phyloP scores from a whole-genome alignment of 2,329 filamentous ascomycete species.

The Aspergillus texensis region DNA sequence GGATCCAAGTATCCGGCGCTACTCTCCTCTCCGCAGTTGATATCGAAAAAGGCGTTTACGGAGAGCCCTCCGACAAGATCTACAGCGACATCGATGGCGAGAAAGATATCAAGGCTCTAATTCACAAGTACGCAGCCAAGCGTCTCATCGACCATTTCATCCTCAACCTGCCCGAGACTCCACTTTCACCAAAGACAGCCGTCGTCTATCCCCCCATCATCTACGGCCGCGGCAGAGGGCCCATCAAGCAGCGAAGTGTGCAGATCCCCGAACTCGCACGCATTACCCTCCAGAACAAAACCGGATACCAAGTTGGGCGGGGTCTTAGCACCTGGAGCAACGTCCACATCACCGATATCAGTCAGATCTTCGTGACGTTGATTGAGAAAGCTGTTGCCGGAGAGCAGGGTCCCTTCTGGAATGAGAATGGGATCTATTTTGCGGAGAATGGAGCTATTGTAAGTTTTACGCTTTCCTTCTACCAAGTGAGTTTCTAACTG shows the following conservation, averaged over 20 bases:
- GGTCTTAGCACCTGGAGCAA: conserved; percentile 62
- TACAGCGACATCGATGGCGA: conserved; percentile 42
- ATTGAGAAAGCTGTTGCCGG: conserved; percentile 46
- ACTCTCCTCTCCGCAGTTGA: conserved; percentile 41
- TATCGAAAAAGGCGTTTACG: conserved; percentile 33
- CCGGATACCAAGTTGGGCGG: conserved; percentile 55
- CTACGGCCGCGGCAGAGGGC: conserved; percentile 55
- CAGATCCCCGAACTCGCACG: conserved; percentile 52
- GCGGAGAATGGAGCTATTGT: conserved; percentile 28
- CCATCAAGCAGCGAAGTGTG: conserved; percentile 53
- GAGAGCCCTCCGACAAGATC: conserved; percentile 31
- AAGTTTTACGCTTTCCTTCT: conserved; percentile 6
- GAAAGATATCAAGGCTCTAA: conserved; percentile 31
- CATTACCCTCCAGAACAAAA: conserved; percentile 47
- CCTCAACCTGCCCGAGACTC: conserved; percentile 46
- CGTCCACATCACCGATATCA: conserved; percentile 62
- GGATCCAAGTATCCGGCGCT: conserved; percentile 46
- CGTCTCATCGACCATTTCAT: conserved; percentile 69
- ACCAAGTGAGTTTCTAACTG: background rate
- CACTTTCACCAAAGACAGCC: conserved; percentile 53
- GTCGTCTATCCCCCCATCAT: conserved; percentile 67
- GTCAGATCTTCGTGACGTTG: conserved; percentile 54
- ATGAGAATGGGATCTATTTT: conserved; percentile 44
- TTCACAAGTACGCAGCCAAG: conserved; percentile 52
- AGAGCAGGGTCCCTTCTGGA: conserved; percentile 36